Conservation (phyloP, 768 basidiomycete genomes). For the Hortiboletus flavorubellus region DNA sequence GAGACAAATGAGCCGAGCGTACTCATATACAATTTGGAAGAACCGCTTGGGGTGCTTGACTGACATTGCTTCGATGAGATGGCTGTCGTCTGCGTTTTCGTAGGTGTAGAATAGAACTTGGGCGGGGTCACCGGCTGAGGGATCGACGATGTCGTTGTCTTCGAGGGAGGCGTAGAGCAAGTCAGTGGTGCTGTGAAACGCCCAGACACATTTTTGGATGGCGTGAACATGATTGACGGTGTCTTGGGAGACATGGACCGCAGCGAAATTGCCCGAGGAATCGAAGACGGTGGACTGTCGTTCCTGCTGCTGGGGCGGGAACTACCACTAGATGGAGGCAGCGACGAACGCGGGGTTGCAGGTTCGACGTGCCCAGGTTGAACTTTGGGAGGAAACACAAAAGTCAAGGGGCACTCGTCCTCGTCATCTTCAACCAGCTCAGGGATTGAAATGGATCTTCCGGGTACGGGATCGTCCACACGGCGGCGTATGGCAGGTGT, state of each 20-base stretch:
- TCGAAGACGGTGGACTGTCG: constrained; percentile 45
- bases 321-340: constrained; percentile 1
- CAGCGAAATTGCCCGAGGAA: constrained; percentile 43
- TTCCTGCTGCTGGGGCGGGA: constrained; percentile 12
- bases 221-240: constrained; percentile 31
- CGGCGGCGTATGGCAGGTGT: constrained; percentile 19
- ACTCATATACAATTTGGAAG: constrained; percentile 48
- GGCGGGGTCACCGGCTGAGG: constrained; percentile 55
- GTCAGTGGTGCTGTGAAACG: constrained; percentile 21
- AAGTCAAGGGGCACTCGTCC: constrained; percentile 21
- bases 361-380: constrained; percentile 4
- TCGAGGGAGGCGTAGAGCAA: constrained; percentile 45
- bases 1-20: constrained; percentile 54
- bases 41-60: constrained; percentile 50
- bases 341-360: constrained; percentile 9
- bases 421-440: constrained; percentile 21
- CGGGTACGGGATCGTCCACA: not conserved
- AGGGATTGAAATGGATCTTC: constrained; percentile 3
- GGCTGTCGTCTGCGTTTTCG: constrained; percentile 40
- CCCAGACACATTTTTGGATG: constrained; percentile 32
- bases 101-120: constrained; percentile 18
- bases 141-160: constrained; percentile 59
- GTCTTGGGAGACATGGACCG: constrained; percentile 33
- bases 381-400: constrained; percentile 22
- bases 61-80: constrained; percentile 22